Base-by-base conservation (phyloP, 257 asterid species). In the Cynanchum wilfordii region DNA sequence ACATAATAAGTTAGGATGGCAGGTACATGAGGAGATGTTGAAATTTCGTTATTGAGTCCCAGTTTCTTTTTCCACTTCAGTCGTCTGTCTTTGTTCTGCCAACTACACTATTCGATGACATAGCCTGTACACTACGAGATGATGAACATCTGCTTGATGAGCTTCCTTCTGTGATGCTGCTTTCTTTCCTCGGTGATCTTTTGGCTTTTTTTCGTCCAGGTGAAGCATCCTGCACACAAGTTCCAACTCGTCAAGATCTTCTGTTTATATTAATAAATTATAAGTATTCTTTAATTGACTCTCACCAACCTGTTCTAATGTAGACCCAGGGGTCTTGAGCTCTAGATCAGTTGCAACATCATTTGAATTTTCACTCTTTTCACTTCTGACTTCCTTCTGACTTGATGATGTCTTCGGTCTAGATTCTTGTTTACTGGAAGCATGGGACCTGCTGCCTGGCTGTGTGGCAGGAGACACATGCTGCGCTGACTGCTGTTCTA, bases 241-340 rank as follows among this genome's bases (percentile, higher is more conserved):
- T 20, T 79, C 68, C 65, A 51, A 24, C 50, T 6, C 70, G 65
- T 78, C 74, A 75, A 27, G 25, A 69, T 65, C 51, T 65, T 45
- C 19, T 51, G 24, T 16, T 60, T 50, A 45, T 36, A 54, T 66
- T 47, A 10, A 58, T 51, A 47, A 38, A 51, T 38, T 30, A 20
- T 25, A 30, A 42, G 17, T 30, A 45, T 58, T 56, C 63, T 19
- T 24, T 5, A 16, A 42, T 7, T 63, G 40, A 66, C 81, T 22
- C 40, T 57, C 44, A 30, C 65, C 73, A 79, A 90, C 99, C 97
- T 90, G 95, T 65, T 87, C 96, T 7, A 90, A 81, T 22, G 89
- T 72, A 55, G 96, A 92, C 83, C 99, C 97, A 67, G 99, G 99
- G 60, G 96, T 95, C 87, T 95, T 95, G 55, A 95, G 97, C 87